These are phyloP conservation scores for Aureobasidium mangrovei DNA, from an alignment of 2,329 filamentous ascomycete genomes.

Conservation along the genomic window DNA sequence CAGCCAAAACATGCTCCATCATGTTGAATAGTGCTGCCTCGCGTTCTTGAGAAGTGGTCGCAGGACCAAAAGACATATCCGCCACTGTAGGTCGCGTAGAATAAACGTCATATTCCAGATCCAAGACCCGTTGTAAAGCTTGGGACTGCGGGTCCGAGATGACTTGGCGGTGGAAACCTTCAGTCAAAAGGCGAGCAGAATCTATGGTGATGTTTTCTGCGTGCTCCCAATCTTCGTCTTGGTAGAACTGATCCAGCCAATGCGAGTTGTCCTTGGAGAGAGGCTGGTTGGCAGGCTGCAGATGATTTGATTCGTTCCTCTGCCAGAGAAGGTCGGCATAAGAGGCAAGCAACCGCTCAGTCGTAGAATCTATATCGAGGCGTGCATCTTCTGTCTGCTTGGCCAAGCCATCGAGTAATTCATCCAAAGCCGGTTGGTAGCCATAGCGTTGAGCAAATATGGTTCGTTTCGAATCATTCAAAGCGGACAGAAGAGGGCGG, in stretches of 20 bases:
- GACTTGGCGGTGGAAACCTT: not conserved
- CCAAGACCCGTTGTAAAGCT: slow-evolving; percentile 1
- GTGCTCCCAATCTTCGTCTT: not conserved
- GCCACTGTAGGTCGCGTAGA: not conserved
- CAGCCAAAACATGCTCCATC: not conserved
- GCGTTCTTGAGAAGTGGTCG: not conserved
- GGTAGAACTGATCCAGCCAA: not conserved
- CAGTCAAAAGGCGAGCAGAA: not conserved
- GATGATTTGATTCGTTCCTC: not conserved
- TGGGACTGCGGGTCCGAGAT: not conserved
- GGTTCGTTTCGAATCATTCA: slow-evolving; percentile 9
- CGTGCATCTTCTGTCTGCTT: not conserved
- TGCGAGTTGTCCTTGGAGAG: not conserved
- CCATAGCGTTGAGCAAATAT: slow-evolving; percentile 3
- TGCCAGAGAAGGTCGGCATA: slow-evolving; percentile 12
- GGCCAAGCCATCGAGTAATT: not conserved
- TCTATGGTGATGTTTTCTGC: not conserved
- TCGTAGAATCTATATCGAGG: not conserved
- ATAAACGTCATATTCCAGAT: slow-evolving; percentile 2
- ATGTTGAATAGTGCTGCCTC: slow-evolving; percentile 1
- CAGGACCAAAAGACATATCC: not conserved
- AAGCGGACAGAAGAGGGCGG: slow-evolving; percentile 12
- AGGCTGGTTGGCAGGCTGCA: not conserved
- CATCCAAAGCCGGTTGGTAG: not conserved
- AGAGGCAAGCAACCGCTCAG: slow-evolving; percentile 8